A percentile compares a stretch with the other conserved stretches of the same genome.
Conservation (phyloP, 2,329 filamentous ascomycete species). For the Colletotrichum kahawae region DNA sequence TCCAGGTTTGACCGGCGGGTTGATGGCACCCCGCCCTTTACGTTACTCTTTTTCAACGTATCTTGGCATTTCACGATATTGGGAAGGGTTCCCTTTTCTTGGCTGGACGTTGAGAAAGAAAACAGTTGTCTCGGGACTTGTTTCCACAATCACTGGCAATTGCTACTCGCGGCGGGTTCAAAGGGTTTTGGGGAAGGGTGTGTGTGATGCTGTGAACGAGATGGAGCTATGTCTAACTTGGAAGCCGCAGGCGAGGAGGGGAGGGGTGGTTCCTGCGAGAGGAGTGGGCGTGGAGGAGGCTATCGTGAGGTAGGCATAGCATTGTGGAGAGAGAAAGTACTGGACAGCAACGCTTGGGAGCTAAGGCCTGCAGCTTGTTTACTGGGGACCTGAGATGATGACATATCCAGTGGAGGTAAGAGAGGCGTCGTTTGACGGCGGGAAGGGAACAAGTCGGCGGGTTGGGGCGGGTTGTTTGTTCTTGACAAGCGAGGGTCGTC, state of each 20-base stretch:
- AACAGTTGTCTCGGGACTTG: not conserved
- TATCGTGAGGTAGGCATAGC: not conserved
- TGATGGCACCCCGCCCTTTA: not conserved
- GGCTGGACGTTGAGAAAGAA: conserved; percentile 17
- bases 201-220: not conserved
- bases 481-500: not conserved
- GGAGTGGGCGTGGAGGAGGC: not conserved
- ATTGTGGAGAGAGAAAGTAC: not conserved
- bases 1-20: conserved; percentile 4
- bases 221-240: conserved; percentile 11
- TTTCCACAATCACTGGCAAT: not conserved
- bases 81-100: not conserved
- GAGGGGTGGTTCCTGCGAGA: not conserved
- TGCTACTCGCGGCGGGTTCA: not conserved
- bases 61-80: not conserved
- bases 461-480: not conserved
- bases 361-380: not conserved
- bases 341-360: not conserved
- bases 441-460: not conserved
- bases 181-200: not conserved
- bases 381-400: not conserved
- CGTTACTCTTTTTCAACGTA: not conserved
- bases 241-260: conserved; percentile 1
- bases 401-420: not conserved
- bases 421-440: not conserved